Conservation (phyloP, 73 alveolate species). For the Paramecium primaurelia region DNA sequence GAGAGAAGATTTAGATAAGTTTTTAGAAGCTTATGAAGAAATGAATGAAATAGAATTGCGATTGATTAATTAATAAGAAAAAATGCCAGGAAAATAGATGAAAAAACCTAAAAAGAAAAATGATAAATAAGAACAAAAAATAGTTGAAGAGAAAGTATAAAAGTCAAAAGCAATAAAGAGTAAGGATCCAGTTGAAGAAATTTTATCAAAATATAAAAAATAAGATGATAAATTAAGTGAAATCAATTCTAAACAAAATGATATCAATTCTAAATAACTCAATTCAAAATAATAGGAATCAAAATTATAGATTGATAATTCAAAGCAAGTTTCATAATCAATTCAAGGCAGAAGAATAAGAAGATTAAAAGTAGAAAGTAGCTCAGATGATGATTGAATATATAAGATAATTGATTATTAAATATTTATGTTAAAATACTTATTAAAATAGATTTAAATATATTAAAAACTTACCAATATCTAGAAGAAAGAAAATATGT, state of each 20-base stretch:
- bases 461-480: too few species aligned
- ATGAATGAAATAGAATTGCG: slow-evolving; percentile 18
- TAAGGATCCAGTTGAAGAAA: background rate
- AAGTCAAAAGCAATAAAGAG: background rate
- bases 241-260: background rate
- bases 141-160: background rate
- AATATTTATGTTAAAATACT: background rate
- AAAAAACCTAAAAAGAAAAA: slow-evolving; percentile 7
- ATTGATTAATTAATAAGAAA: slow-evolving; percentile 21
- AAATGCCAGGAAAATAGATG: background rate
- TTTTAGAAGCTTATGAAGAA: slow-evolving; percentile 43
- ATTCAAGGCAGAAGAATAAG: background rate
- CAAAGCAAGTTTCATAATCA: background rate
- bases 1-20: slow-evolving; percentile 77
- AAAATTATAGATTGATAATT: background rate
- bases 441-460: background rate
- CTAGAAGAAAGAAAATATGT: background rate
- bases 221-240: background rate
- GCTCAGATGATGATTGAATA: background rate
- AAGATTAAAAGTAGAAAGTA: background rate
- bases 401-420: background rate
- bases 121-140: background rate
- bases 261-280: background rate
- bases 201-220: background rate
- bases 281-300: background rate